Percentiles rank a stretch among this genome's conserved stretches.
These are phyloP conservation scores for Pistacia vera DNA, from an alignment of 345 rosid genomes.

Conservation along the genomic window DNA sequence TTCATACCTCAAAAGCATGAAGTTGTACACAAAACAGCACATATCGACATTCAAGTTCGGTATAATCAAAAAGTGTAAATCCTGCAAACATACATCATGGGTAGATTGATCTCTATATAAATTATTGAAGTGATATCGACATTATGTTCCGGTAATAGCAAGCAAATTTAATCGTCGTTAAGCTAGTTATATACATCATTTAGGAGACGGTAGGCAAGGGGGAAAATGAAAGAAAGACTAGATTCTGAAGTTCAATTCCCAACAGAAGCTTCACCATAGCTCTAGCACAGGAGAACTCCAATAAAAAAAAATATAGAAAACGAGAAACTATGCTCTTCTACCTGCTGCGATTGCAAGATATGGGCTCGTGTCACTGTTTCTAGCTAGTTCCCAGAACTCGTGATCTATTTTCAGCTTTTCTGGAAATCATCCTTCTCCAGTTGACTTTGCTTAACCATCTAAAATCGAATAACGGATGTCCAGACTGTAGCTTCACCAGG, in stretches of 20 bases:
- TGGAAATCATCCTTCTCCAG: constrained; percentile 57
- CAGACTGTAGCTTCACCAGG: constrained; percentile 56
- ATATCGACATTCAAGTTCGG: too few species aligned
- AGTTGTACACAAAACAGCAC: too few species aligned
- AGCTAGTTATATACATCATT: constrained; percentile 21
- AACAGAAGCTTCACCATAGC: constrained; percentile 1
- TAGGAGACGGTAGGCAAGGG: neutral
- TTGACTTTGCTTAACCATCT: constrained; percentile 63
- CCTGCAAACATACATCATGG: neutral
- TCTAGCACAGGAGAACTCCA: neutral
- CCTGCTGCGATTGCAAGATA: neutral
- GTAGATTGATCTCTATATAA: neutral
- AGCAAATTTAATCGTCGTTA: neutral
- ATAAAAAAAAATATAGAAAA: neutral
- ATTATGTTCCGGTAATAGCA: neutral
- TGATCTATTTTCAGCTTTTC: constrained; percentile 41
- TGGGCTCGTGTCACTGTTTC: neutral
- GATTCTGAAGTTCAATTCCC: constrained; percentile 4
- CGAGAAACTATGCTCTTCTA: neutral
- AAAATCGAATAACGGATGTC: constrained; percentile 60
- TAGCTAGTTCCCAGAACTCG: neutral
- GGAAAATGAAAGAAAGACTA: neutral
- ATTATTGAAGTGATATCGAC: neutral
- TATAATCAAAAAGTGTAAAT: neutral
- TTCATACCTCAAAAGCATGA: too few species aligned